A percentile compares a stretch with the other conserved stretches of the same genome.
These are phyloP conservation scores for Leishmania aethiopica DNA, from an alignment of 208 protist genomes.

Conservation along the genomic window DNA sequence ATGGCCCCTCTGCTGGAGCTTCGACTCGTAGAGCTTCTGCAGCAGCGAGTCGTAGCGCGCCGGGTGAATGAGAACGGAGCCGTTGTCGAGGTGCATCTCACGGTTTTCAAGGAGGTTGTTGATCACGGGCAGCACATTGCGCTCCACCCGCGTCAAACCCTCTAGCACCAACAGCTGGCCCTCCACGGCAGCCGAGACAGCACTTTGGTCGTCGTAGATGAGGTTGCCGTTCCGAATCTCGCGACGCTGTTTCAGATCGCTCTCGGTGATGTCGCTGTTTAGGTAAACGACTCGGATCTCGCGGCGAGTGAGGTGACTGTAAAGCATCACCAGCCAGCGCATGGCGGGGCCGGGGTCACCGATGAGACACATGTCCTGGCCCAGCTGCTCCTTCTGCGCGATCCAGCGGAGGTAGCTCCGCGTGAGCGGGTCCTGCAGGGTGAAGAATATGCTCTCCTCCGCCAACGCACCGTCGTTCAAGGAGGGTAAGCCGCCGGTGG, in stretches of 20 bases:
- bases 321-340: conserved; percentile 85
- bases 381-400: conserved; percentile 91
- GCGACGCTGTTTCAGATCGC: conserved; percentile 94
- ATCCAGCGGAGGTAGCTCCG: conserved; percentile 88
- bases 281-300: conserved; percentile 91
- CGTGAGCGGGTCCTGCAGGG: conserved; percentile 58
- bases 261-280: conserved; percentile 95
- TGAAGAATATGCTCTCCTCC: conserved; percentile 66
- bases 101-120: conserved; percentile 97
- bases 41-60: conserved; percentile 90
- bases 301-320: conserved; percentile 68
- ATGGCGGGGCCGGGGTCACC: conserved; percentile 87
- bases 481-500: conserved; percentile 11
- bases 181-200: conserved; percentile 89
- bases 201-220: conserved; percentile 92
- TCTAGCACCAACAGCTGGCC: conserved; percentile 95
- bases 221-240: conserved; percentile 91
- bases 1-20: conserved; percentile 11
- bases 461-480: conserved; percentile 4
- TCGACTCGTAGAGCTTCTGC: conserved; percentile 42
- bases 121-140: conserved; percentile 94
- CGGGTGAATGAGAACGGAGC: conserved; percentile 87
- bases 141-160: conserved; percentile 94
- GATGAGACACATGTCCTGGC: conserved; percentile 96
- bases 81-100: conserved; percentile 96